Conservation (phyloP, 2,329 filamentous ascomycete species). For the Penicillium sp. region DNA sequence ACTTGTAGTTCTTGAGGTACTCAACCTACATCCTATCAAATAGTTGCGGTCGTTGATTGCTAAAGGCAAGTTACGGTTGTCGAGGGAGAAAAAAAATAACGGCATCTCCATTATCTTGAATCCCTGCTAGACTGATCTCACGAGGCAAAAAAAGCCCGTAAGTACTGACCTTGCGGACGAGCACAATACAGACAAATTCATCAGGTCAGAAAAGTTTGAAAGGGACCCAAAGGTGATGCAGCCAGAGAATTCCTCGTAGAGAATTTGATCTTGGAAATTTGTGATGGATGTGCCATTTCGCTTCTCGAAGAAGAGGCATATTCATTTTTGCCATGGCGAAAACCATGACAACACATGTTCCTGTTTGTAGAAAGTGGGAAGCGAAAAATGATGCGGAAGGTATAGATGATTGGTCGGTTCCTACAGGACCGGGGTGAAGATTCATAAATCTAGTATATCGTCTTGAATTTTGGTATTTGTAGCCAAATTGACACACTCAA, state of each 20-base stretch:
- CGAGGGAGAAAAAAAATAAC: slow-evolving; percentile 27
- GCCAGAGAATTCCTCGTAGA: slow-evolving; percentile 27
- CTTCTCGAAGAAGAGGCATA: slow-evolving; percentile 15
- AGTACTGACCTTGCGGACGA: slow-evolving; percentile 19
- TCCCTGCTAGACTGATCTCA: neutral
- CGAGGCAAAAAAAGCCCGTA: slow-evolving; percentile 18
- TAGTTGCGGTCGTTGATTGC: neutral
- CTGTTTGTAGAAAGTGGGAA: neutral
- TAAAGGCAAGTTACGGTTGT: slow-evolving; percentile 12
- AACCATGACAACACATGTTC: slow-evolving; percentile 19
- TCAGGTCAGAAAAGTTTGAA: neutral
- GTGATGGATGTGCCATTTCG: slow-evolving; percentile 14
- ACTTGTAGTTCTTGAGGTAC: neutral
- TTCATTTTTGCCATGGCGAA: slow-evolving; percentile 14
- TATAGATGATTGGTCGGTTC: neutral
- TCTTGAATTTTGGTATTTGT: slow-evolving; percentile 13
- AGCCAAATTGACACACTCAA: neutral
- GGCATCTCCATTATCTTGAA: slow-evolving; percentile 23
- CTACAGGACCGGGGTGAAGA: neutral
- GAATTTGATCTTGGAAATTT: slow-evolving; percentile 25
- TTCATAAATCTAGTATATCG: slow-evolving; percentile 8
- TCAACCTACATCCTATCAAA: too few relatives aligned
- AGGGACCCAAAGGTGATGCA: slow-evolving; percentile 21
- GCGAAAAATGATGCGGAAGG: neutral
- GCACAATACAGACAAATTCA: slow-evolving; percentile 24